Percentiles rank a stretch among this genome's conserved stretches.
Evolutionary conservation across 208 protist species (phyloP).

Genomic region (Spongospora subterranea): DNA sequence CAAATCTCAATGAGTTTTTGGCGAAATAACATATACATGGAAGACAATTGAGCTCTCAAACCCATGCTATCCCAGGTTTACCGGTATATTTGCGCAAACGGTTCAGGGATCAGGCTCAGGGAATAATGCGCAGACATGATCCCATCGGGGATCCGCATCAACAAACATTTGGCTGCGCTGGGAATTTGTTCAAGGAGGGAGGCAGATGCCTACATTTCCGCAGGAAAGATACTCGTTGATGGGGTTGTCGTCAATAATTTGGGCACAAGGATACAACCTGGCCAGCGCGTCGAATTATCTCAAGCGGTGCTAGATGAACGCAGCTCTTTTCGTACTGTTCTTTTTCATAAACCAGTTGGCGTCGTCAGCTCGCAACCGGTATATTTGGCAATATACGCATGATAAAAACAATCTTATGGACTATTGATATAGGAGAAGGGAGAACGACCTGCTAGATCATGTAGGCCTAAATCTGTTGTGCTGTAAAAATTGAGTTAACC

Average conservation of each 20-base stretch:
- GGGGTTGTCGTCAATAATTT: slow-evolving; percentile 23
- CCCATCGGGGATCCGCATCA: neutral
- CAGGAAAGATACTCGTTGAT: slow-evolving; percentile 14
- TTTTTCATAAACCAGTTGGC: slow-evolving; percentile 52
- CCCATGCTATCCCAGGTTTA: no score
- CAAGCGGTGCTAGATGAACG: neutral
- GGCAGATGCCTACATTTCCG: slow-evolving; percentile 1
- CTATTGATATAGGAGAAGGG: neutral
- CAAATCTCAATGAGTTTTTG: no score
- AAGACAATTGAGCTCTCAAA: no score
- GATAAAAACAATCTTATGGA: neutral
- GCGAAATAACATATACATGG: no score
- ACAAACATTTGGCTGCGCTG: slow-evolving; percentile 13
- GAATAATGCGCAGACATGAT: neutral
- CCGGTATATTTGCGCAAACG: no score
- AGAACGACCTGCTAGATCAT: neutral
- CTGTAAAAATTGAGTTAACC: neutral
- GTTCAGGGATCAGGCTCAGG: no score
- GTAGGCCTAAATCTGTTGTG: neutral
- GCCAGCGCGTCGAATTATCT: neutral
- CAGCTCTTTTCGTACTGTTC: neutral
- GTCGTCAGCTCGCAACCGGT: slow-evolving; percentile 29
- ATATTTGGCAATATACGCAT: neutral
- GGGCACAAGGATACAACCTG: slow-evolving; percentile 1
- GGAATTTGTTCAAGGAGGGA: slow-evolving; percentile 33